phyloP scores from a whole-genome alignment of 768 basidiomycete species.

The Boletus insuetus region DNA sequence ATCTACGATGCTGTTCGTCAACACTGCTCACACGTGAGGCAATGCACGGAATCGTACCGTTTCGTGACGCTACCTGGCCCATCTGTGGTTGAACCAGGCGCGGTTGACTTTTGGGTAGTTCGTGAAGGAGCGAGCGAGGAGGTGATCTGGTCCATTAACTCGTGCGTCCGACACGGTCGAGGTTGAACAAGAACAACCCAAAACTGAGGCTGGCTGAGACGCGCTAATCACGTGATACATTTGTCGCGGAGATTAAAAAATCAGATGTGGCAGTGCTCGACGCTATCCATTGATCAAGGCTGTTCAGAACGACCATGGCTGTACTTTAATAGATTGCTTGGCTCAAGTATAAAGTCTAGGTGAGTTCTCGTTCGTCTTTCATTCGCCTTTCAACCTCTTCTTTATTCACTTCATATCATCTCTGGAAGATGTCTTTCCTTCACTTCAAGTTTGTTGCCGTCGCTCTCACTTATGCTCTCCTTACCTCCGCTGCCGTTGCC shows the following conservation, averaged over 20 bases:
- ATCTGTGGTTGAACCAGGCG: constrained; percentile 51
- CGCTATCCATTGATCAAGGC: too few relatives aligned
- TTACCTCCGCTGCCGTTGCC: constrained; percentile 19
- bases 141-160: constrained; percentile 67
- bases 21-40: background rate
- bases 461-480: constrained; percentile 13
- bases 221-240: constrained; percentile 30
- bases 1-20: constrained; percentile 37
- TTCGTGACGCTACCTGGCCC: constrained; percentile 79
- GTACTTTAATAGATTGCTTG: background rate
- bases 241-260: background rate
- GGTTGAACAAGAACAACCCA: constrained; percentile 3
- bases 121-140: constrained; percentile 61
- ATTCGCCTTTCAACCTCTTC: background rate
- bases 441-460: constrained; percentile 14
- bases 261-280: background rate
- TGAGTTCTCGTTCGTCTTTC: background rate
- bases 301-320: too few relatives aligned
- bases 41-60: constrained; percentile 46
- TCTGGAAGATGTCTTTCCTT: constrained; percentile 17
- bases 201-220: constrained; percentile 11
- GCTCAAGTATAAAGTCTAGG: background rate
- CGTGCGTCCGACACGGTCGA: background rate
- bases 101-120: constrained; percentile 54
- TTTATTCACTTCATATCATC: constrained; percentile 6